phyloP scores from a whole-genome alignment of 2,329 filamentous ascomycete genomes.

The Ploettnerulaceae sp. region DNA sequence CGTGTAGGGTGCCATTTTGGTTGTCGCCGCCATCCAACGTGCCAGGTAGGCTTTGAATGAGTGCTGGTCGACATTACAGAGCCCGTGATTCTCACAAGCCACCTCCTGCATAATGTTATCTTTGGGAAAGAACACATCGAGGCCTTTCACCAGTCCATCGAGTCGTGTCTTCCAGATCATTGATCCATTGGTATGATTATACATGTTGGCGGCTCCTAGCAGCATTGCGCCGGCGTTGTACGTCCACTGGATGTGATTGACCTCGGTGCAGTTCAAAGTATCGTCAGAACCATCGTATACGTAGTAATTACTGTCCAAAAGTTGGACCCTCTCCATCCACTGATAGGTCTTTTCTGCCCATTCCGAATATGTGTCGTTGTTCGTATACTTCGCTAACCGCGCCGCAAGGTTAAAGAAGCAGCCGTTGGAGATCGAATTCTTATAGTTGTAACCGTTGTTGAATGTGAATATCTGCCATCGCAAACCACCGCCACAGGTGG shows the following conservation, averaged over 20 bases:
- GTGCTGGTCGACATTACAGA: conserved; percentile 58
- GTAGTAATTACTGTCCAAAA: conserved; percentile 55
- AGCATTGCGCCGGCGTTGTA: conserved; percentile 66
- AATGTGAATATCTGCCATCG: conserved; percentile 83
- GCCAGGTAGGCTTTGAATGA: conserved; percentile 61
- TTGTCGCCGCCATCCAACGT: conserved; percentile 54
- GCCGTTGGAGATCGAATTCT: conserved; percentile 59
- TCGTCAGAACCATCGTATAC: conserved; percentile 60
- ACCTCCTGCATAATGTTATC: conserved; percentile 58
- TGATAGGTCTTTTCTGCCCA: conserved; percentile 73
- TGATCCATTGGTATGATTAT: conserved; percentile 51
- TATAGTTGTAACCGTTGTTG: conserved; percentile 79
- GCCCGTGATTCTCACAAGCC: conserved; percentile 56
- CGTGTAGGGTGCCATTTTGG: conserved; percentile 54
- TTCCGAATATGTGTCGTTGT: conserved; percentile 69
- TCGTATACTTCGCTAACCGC: conserved; percentile 70
- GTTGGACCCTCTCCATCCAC: conserved; percentile 54
- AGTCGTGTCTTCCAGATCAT: conserved; percentile 54
- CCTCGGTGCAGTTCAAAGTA: conserved; percentile 50
- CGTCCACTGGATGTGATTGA: conserved; percentile 61
- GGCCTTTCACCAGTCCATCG: conserved; percentile 50
- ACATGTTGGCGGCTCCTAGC: conserved; percentile 63
- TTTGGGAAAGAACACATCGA: conserved; percentile 52
- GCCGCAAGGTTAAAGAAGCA: conserved; percentile 60
- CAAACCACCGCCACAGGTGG: conserved; percentile 67